Conservation (phyloP, 2,329 filamentous ascomycete species). For the Aspergillus floridensis region DNA sequence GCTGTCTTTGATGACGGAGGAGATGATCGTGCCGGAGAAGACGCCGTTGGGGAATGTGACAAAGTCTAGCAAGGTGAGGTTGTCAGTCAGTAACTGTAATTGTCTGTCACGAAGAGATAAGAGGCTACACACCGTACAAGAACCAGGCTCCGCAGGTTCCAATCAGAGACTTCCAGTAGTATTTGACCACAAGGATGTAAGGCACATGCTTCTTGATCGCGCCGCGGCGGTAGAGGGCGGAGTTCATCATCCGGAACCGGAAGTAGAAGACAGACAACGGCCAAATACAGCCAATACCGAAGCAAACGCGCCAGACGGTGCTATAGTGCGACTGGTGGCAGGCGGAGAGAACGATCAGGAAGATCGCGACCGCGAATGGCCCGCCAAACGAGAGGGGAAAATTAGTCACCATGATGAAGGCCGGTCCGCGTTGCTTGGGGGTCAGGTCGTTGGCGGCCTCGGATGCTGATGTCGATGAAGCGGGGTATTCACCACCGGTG, state of each 20-base stretch:
- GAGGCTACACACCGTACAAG: not conserved
- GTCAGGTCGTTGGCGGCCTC: constrained; percentile 4
- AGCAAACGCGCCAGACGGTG: constrained; percentile 5
- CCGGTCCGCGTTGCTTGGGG: not conserved
- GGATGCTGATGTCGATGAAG: not conserved
- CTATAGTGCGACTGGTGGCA: constrained; percentile 4
- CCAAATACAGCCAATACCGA: constrained; percentile 5
- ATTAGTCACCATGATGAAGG: constrained; percentile 6
- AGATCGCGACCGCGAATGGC: not conserved
- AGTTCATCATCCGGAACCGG: constrained; percentile 5
- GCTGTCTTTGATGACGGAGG: not conserved
- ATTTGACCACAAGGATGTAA: not conserved
- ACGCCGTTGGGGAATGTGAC: constrained; percentile 6
- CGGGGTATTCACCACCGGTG: constrained; percentile 5
- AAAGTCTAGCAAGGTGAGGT: not conserved
- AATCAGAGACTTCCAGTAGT: constrained; percentile 6
- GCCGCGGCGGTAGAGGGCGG: constrained; percentile 3
- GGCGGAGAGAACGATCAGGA: constrained; percentile 4
- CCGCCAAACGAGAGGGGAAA: constrained; percentile 2
- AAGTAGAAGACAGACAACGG: constrained; percentile 5
- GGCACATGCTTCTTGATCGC: constrained; percentile 4
- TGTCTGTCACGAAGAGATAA: no score
- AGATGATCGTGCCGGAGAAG: constrained; percentile 4
- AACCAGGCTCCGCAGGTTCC: constrained; percentile 6
- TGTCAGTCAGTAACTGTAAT: no score